Conservation (phyloP, 2,329 filamentous ascomycete species). For the Penicillium brevicompactum region DNA sequence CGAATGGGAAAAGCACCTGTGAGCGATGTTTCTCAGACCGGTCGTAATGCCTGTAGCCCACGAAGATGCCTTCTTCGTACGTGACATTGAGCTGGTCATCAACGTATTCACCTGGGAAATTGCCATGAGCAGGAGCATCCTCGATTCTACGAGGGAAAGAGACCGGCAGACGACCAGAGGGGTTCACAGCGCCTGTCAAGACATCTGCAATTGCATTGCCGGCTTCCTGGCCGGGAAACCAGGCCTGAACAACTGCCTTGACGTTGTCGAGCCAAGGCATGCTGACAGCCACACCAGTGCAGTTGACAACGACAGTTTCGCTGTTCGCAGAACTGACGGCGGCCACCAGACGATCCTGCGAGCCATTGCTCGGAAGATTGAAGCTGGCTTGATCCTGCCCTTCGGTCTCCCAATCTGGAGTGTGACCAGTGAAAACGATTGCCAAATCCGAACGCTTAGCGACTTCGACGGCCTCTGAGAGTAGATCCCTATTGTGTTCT, state of each 20-base stretch:
- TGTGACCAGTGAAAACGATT: slow-evolving; percentile 47
- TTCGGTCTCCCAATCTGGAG: slow-evolving; percentile 76
- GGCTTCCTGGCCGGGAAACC: slow-evolving; percentile 80
- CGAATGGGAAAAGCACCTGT: slow-evolving; percentile 71
- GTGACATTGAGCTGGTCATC: not conserved
- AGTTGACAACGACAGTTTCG: slow-evolving; percentile 70
- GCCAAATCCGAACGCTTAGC: not conserved
- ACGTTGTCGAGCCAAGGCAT: slow-evolving; percentile 47
- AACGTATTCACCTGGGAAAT: slow-evolving; percentile 43
- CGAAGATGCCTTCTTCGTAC: slow-evolving; percentile 76
- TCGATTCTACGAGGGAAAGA: slow-evolving; percentile 75
- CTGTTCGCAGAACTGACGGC: slow-evolving; percentile 65
- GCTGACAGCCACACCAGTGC: slow-evolving; percentile 67
- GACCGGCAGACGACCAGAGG: slow-evolving; percentile 72
- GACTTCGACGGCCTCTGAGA: not conserved
- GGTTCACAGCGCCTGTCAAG: slow-evolving; percentile 70
- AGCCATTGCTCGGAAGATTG: slow-evolving; percentile 31
- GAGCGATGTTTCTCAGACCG: slow-evolving; percentile 52
- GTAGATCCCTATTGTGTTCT: not conserved
- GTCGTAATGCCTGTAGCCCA: slow-evolving; percentile 79
- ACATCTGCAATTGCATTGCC: slow-evolving; percentile 77
- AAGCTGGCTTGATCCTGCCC: slow-evolving; percentile 61
- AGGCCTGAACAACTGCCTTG: slow-evolving; percentile 67
- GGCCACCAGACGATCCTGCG: slow-evolving; percentile 56
- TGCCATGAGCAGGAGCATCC: slow-evolving; percentile 68